Conservation (phyloP, 2,329 filamentous ascomycete genomes). For the Talaromyces sp. region DNA sequence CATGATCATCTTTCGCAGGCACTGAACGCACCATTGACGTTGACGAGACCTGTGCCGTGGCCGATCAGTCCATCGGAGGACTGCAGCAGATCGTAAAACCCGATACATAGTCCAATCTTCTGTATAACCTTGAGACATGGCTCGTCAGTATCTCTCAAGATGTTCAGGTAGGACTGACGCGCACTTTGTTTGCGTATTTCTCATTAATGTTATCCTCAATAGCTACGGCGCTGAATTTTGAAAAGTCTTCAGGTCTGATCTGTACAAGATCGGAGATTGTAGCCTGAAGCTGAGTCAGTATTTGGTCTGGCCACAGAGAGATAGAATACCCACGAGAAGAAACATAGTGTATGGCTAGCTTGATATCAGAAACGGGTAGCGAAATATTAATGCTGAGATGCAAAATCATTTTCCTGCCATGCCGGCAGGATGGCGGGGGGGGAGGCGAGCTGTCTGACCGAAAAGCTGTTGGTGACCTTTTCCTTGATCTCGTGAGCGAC, state of each 20-base stretch:
- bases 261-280: slow-evolving; percentile 93
- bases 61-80: slow-evolving; percentile 91
- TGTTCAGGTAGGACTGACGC: neutral
- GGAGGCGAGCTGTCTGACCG: neutral
- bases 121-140: slow-evolving; percentile 65
- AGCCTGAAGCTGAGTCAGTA: slow-evolving; percentile 52
- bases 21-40: slow-evolving; percentile 71
- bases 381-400: neutral
- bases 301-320: neutral
- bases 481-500: neutral
- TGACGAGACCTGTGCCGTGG: slow-evolving; percentile 85
- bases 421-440: neutral
- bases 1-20: neutral
- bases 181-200: slow-evolving; percentile 90
- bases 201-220: slow-evolving; percentile 96
- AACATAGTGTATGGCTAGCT: slow-evolving; percentile 40
- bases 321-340: slow-evolving; percentile 45
- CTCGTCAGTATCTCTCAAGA: neutral
- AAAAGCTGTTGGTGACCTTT: neutral
- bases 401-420: slow-evolving; percentile 12
- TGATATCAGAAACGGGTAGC: neutral
- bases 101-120: slow-evolving; percentile 89
- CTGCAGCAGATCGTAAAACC: slow-evolving; percentile 84
- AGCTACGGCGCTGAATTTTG: slow-evolving; percentile 71
- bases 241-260: slow-evolving; percentile 83